Evolutionary conservation across 2,329 filamentous ascomycete species (phyloP).

Genomic region (Neopestalotiopsis rosae): DNA sequence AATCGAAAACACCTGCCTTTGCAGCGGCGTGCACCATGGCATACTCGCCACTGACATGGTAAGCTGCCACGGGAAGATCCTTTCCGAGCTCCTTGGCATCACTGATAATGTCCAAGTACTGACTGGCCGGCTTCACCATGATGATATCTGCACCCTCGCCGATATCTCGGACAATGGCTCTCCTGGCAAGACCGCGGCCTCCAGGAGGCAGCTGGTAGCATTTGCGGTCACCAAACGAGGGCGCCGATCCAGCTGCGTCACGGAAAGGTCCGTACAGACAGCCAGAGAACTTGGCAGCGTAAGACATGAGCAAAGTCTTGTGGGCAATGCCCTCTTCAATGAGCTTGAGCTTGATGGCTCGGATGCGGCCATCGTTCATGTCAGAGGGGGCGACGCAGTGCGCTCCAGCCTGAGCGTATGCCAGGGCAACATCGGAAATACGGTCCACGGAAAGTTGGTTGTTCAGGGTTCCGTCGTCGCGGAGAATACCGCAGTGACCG

Average conservation of each 20-base stretch:
- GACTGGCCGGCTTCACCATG: conserved; percentile 97
- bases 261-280: conserved; percentile 97
- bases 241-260: conserved; percentile 89
- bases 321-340: conserved; percentile 95
- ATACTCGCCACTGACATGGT: conserved; percentile 96
- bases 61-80: conserved; percentile 91
- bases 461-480: conserved; percentile 91
- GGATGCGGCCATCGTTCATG: conserved; percentile 98
- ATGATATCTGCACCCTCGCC: conserved; percentile 95
- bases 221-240: conserved; percentile 90
- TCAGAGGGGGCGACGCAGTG: conserved; percentile 97
- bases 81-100: conserved; percentile 94
- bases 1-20: conserved; percentile 94
- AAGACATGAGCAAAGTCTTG: conserved; percentile 92
- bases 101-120: conserved; percentile 96
- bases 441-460: conserved; percentile 93
- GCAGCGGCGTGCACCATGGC: conserved; percentile 97
- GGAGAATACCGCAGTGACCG: conserved; percentile 94
- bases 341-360: conserved; percentile 96
- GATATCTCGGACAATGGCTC: conserved; percentile 90
- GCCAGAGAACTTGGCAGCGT: conserved; percentile 96
- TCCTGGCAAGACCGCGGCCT: conserved; percentile 86
- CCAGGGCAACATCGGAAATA: conserved; percentile 95
- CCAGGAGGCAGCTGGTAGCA: conserved; percentile 97
- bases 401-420: conserved; percentile 93